These are phyloP conservation scores for Zymoseptoria ardabiliae DNA, from an alignment of 2,329 filamentous ascomycete species.

Conservation along the genomic window DNA sequence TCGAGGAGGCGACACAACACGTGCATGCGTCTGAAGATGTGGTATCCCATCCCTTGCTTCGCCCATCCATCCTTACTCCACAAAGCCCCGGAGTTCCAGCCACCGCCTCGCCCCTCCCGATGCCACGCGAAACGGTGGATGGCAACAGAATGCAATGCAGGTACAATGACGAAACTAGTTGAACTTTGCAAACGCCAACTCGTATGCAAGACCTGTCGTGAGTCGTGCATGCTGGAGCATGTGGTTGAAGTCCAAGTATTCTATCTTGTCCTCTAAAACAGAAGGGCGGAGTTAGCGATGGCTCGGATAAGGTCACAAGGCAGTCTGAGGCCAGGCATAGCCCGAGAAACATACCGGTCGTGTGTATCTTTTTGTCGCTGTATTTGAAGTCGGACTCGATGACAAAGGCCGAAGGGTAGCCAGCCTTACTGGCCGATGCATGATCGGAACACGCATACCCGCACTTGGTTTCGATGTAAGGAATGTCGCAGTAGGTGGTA, in stretches of 20 bases:
- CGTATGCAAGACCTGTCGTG: constrained; percentile 75
- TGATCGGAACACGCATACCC: constrained; percentile 79
- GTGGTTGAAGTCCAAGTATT: constrained; percentile 73
- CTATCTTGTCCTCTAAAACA: constrained; percentile 56
- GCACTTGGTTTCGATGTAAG: constrained; percentile 79
- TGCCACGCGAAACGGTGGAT: neutral
- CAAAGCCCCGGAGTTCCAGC: neutral
- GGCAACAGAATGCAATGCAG: neutral
- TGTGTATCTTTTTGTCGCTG: constrained; percentile 61
- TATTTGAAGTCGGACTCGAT: constrained; percentile 65
- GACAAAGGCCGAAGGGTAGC: constrained; percentile 68
- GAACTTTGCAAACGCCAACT: constrained; percentile 72
- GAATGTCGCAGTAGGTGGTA: constrained; percentile 66
- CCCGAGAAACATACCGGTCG: too few species aligned
- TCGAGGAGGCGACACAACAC: neutral
- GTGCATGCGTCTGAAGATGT: neutral
- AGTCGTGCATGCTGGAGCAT: constrained; percentile 86
- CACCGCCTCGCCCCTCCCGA: neutral
- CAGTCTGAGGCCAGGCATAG: too few species aligned
- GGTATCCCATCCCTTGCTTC: constrained; percentile 1
- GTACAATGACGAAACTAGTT: constrained; percentile 26
- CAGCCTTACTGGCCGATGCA: constrained; percentile 64
- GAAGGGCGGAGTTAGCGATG: too few species aligned
- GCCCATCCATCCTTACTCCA: neutral
- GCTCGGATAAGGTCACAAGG: too few species aligned